Base-by-base conservation (phyloP, 306 rosid genomes). In the Medicago lupulina region DNA sequence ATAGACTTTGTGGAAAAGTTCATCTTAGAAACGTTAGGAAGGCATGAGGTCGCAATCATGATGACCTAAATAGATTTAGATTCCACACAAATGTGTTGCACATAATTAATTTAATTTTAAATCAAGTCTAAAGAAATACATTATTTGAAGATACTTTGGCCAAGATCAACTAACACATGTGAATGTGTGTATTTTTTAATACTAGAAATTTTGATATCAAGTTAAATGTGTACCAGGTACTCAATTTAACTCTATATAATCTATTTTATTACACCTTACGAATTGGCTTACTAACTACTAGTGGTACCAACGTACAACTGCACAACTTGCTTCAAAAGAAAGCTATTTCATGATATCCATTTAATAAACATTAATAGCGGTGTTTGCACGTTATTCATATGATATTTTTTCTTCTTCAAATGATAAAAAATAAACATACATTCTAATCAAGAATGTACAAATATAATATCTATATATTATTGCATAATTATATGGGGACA, bases 1-100 rank as follows among this genome's bases (percentile, higher is more conserved):
- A 79, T 76, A 77, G 86, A 76, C 86, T 84, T 85, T 83, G 81
- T 11, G 83, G 77, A 80, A 86, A 85, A 85, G 89, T 74, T 61
- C 76, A 64, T 58, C 73, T 71, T 72, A 78, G 85, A 80, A 77
- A 81, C 75, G 82, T 69, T 44, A 76, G 82, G 82, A 79, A 73
- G 85, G 83, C 83, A 80, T 71, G 78, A 62, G 28, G 81, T 82
- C 82, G 63, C 75, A 57, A 79, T 74, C 78, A 43, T 76, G 63
- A 79, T 76, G 39, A 81, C 62, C 72, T 79, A 43, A 51, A 61
- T 21, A 58, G 38, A 58, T 58, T 58, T 58, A 5, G 36, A 21
- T 58, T 21, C 36, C 63, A 58, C 2, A 58, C 63, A 23, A 28
- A 28, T 28, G 31, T 58, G 38, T 58, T 13, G 8, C 14, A 8